Conservation (phyloP, 176 grass and related monocot genomes). For the Oryza brachyantha region DNA sequence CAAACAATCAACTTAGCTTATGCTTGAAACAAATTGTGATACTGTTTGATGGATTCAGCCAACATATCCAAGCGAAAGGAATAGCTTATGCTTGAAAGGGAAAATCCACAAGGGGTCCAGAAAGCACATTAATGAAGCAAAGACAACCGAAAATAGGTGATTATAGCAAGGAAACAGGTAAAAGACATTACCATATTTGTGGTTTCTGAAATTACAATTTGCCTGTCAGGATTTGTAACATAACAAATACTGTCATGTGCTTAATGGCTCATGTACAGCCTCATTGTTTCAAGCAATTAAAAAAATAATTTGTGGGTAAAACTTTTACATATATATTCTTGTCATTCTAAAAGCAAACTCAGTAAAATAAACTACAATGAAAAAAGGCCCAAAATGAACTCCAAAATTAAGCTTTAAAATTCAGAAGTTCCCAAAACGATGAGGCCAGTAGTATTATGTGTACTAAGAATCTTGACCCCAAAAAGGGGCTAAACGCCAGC, state of each 20-base stretch:
- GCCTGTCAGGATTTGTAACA: not conserved
- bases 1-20: constrained; percentile 8
- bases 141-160: not conserved
- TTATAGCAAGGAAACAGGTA: not conserved
- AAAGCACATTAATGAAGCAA: not conserved
- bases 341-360: no score
- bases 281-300: no score
- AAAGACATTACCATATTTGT: not conserved
- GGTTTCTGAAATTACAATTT: not conserved
- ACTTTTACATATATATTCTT: no score
- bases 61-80: not conserved
- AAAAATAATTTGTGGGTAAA: no score
- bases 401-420: no score
- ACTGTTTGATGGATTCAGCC: not conserved
- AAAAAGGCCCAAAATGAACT: no score
- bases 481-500: not conserved
- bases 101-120: not conserved
- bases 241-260: not conserved
- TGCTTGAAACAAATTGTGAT: no score
- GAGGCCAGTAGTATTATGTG: no score
- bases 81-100: not conserved
- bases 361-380: no score
- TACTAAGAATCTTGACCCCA: not conserved
- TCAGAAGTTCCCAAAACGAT: no score
- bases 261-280: not conserved